These are phyloP conservation scores for Sarcodon sp. DNA, from an alignment of 768 basidiomycete species.

Conservation along the genomic window DNA sequence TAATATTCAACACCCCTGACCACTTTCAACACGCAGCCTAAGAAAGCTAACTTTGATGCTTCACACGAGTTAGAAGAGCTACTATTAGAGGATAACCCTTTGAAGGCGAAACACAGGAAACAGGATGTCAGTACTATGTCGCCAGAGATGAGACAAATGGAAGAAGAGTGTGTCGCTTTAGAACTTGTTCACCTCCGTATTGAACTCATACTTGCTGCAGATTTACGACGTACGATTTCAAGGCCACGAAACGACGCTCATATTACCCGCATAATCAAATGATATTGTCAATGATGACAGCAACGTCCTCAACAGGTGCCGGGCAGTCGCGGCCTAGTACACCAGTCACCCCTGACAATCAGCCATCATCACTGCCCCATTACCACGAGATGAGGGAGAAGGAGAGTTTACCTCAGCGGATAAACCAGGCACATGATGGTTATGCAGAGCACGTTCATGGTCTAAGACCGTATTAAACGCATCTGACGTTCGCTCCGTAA, in stretches of 20 bases:
- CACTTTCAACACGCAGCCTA: constrained; percentile 46
- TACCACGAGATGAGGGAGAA: constrained; percentile 1
- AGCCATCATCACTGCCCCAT: not conserved
- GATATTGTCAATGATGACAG: constrained; percentile 49
- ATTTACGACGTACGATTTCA: constrained; percentile 88
- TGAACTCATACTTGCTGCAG: constrained; percentile 23
- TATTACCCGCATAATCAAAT: constrained; percentile 82
- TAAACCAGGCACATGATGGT: constrained; percentile 10
- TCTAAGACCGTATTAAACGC: too few species aligned
- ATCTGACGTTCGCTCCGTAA: too few species aligned
- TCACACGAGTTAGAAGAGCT: constrained; percentile 97
- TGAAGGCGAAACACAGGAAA: constrained; percentile 90
- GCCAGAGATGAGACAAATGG: constrained; percentile 94
- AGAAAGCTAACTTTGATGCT: constrained; percentile 98
- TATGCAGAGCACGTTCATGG: too few species aligned
- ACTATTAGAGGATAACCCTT: constrained; percentile 88
- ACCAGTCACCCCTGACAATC: constrained; percentile 22
- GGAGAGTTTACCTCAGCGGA: constrained; percentile 14
- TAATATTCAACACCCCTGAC: constrained; percentile 3
- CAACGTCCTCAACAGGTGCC: constrained; percentile 60
- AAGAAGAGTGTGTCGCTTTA: constrained; percentile 67
- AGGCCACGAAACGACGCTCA: constrained; percentile 81
- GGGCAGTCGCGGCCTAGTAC: constrained; percentile 66
- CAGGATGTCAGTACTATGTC: constrained; percentile 74
- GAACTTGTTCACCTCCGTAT: constrained; percentile 2